These are phyloP conservation scores for Closterium sp. DNA, from an alignment of 139 green algal genomes.

Conservation along the genomic window DNA sequence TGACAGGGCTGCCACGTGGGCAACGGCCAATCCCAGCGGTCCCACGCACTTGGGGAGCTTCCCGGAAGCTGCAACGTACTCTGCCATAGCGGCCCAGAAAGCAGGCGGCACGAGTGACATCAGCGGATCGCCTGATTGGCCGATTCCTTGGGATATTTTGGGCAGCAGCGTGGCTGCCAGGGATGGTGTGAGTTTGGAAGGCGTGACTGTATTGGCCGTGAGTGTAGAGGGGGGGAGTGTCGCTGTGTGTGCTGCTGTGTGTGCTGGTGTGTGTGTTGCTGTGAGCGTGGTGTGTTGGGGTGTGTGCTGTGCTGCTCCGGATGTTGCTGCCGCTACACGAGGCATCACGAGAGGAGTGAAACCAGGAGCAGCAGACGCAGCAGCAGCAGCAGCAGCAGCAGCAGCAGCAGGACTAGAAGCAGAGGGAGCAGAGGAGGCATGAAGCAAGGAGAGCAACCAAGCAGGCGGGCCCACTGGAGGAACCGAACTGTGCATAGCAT, in stretches of 20 bases:
- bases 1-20: not conserved
- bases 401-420: not conserved
- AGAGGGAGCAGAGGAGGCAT: not conserved
- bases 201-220: not conserved
- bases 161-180: not conserved
- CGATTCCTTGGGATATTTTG: not conserved
- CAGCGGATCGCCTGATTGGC: not conserved
- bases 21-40: not conserved
- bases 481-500: not conserved
- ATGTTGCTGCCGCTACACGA: not conserved
- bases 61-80: not conserved
- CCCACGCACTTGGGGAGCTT: not conserved
- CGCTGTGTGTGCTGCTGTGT: not conserved
- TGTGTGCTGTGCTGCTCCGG: no score
- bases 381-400: not conserved
- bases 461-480: not conserved
- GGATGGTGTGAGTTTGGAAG: not conserved
- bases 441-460: not conserved
- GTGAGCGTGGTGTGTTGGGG: no score
- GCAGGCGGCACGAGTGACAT: not conserved
- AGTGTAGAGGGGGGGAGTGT: not conserved
- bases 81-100: not conserved
- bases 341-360: not conserved
- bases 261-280: not conserved
- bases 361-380: not conserved